Conservation (phyloP, 495 filamentous ascomycete species). For the Letharia columbiana region DNA sequence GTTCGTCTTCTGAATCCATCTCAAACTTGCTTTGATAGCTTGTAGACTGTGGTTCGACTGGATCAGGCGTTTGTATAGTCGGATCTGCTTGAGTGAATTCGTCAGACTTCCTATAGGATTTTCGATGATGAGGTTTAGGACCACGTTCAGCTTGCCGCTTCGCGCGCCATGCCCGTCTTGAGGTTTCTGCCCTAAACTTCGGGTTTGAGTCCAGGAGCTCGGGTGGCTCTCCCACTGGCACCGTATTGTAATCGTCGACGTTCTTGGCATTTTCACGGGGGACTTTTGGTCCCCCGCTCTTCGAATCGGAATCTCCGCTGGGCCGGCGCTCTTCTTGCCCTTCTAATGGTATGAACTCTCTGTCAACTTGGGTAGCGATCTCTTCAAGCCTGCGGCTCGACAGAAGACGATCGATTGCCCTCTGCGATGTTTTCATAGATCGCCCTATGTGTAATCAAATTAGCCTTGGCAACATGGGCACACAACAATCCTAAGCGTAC, state of each 20-base stretch:
- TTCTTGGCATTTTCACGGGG: not conserved
- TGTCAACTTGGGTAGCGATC: not conserved
- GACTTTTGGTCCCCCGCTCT: not conserved
- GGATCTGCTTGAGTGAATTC: not conserved
- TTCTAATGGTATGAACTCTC: not conserved
- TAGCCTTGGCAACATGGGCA: not conserved
- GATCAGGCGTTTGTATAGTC: conserved; percentile 11
- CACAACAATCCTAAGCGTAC: not conserved
- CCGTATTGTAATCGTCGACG: not conserved
- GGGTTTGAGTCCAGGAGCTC: conserved; percentile 9
- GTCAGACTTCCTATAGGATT: not conserved
- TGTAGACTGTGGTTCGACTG: conserved; percentile 31
- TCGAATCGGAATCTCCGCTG: not conserved
- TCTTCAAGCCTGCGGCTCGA: not conserved
- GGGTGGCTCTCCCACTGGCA: not conserved
- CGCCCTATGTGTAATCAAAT: not conserved
- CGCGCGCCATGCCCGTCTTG: conserved; percentile 7
- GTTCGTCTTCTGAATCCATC: conserved; percentile 25
- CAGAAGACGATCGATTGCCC: conserved; percentile 1
- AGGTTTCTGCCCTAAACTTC: not conserved
- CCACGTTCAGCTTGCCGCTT: conserved; percentile 8
- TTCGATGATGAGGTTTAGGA: conserved; percentile 2
- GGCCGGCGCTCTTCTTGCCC: not conserved
- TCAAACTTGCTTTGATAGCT: conserved; percentile 23
- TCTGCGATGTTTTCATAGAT: conserved; percentile 1